Percentiles rank a stretch among this genome's conserved stretches.
Evolutionary conservation across 345 rosid species (phyloP).

Genomic region (Salix koriyanagi): DNA sequence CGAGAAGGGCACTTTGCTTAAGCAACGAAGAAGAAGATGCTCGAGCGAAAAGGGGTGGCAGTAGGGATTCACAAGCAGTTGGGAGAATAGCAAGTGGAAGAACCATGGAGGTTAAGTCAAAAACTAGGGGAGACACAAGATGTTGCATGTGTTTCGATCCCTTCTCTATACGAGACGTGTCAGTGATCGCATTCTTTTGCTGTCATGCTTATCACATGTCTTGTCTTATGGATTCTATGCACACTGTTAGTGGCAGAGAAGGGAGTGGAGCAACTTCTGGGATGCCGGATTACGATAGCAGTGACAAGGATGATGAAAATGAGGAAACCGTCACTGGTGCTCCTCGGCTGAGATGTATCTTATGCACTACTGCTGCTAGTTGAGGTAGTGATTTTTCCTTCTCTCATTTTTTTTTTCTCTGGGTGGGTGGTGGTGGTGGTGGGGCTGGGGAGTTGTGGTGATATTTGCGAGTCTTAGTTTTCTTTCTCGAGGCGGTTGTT

Average conservation of each 20-base stretch:
- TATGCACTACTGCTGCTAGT: slow-evolving; percentile 94
- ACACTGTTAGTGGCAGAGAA: slow-evolving; percentile 41
- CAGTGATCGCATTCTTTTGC: slow-evolving; percentile 81
- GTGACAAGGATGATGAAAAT: slow-evolving; percentile 38
- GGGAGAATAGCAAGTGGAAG: slow-evolving; percentile 41
- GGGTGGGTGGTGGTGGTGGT: background rate
- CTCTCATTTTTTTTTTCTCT: background rate
- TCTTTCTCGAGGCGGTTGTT: background rate
- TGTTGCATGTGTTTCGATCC: slow-evolving; percentile 96
- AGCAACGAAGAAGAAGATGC: slow-evolving; percentile 63
- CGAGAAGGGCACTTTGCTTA: slow-evolving; percentile 69
- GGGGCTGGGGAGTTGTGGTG: too few relatives aligned
- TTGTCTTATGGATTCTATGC: slow-evolving; percentile 79
- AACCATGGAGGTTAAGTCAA: slow-evolving; percentile 76
- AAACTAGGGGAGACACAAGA: slow-evolving; percentile 79
- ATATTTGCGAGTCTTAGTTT: background rate
- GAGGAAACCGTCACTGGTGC: slow-evolving; percentile 39
- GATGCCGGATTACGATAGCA: slow-evolving; percentile 40
- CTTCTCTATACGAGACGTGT: slow-evolving; percentile 69
- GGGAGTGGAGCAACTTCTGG: slow-evolving; percentile 25
- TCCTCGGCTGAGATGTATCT: slow-evolving; percentile 71
- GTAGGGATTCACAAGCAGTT: slow-evolving; percentile 37
- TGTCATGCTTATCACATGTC: slow-evolving; percentile 87
- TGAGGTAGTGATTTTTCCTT: slow-evolving; percentile 26
- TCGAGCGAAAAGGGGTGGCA: slow-evolving; percentile 49